These are phyloP conservation scores for Mycena alexandri DNA, from an alignment of 768 basidiomycete genomes.

Conservation along the genomic window DNA sequence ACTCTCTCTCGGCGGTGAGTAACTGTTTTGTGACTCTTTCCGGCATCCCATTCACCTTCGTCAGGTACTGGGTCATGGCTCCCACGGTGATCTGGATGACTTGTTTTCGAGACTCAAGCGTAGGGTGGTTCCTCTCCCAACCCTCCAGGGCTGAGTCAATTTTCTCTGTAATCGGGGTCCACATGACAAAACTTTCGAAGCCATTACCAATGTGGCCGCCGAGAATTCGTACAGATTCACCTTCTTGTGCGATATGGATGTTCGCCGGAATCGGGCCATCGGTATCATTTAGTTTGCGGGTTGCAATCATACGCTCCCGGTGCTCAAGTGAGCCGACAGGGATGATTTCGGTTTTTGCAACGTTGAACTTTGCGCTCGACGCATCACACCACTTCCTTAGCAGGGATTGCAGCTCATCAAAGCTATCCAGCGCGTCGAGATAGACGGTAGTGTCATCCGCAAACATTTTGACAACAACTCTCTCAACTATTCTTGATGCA, in stretches of 20 bases:
- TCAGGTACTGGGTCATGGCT: slow-evolving; percentile 50
- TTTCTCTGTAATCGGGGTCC: slow-evolving; percentile 1
- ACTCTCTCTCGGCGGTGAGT: no score
- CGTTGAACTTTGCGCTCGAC: slow-evolving; percentile 2
- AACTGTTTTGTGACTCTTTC: background rate
- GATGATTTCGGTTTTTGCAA: background rate
- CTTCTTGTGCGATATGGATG: slow-evolving; percentile 1
- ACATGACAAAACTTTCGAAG: background rate
- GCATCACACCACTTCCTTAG: background rate
- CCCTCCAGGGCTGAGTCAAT: background rate
- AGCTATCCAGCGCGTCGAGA: background rate
- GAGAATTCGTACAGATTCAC: background rate
- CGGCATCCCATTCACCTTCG: slow-evolving; percentile 54
- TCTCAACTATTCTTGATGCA: background rate
- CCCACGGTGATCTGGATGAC: slow-evolving; percentile 46
- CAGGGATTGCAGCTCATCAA: background rate
- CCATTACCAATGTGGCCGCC: slow-evolving; percentile 1
- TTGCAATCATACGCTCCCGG: background rate
- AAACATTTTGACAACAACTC: background rate
- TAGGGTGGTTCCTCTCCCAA: background rate
- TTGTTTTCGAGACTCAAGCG: slow-evolving; percentile 4
- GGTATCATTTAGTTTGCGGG: background rate
- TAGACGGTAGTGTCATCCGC: slow-evolving; percentile 9
- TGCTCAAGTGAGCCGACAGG: background rate
- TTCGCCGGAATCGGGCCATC: background rate